These are phyloP conservation scores for Paecilomyces fulvus DNA, from an alignment of 2,329 filamentous ascomycete genomes.

Conservation along the genomic window DNA sequence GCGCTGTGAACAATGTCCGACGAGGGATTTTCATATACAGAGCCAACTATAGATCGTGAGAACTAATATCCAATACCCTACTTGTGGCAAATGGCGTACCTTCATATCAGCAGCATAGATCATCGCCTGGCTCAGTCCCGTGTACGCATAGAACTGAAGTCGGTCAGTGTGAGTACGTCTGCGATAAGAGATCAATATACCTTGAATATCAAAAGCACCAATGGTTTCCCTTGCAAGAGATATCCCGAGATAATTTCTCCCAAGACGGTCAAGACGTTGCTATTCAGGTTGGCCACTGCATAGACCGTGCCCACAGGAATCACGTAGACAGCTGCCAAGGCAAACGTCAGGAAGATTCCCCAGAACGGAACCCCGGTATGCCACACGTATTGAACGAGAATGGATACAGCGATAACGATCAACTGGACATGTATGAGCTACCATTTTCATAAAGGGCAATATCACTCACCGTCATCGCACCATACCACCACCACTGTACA, in stretches of 20 bases:
- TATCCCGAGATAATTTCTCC: constrained; percentile 36
- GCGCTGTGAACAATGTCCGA: constrained; percentile 38
- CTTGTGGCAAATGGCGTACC: constrained; percentile 31
- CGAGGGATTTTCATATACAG: constrained; percentile 44
- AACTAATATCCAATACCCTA: neutral
- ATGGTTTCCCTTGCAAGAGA: constrained; percentile 30
- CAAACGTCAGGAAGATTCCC: constrained; percentile 30
- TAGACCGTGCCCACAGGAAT: constrained; percentile 34
- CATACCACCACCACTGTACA: constrained; percentile 34
- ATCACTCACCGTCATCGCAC: constrained; percentile 16
- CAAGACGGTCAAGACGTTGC: constrained; percentile 33
- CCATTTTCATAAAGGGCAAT: neutral
- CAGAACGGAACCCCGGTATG: constrained; percentile 33
- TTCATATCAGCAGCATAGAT: constrained; percentile 44
- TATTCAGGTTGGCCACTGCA: constrained; percentile 32
- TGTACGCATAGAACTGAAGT: constrained; percentile 48
- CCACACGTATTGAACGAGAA: constrained; percentile 13
- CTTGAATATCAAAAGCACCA: constrained; percentile 38
- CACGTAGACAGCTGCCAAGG: constrained; percentile 32
- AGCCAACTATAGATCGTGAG: constrained; percentile 20
- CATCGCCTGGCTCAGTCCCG: constrained; percentile 44
- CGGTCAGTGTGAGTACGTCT: constrained; percentile 56
- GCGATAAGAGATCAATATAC: constrained; percentile 40
- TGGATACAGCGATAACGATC: constrained; percentile 29
- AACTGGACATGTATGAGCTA: constrained; percentile 17